Percentiles rank a stretch among this genome's conserved stretches.
Evolutionary conservation across 2,329 filamentous ascomycete genomes (phyloP).

Genomic region (Aspergillus texensis): DNA sequence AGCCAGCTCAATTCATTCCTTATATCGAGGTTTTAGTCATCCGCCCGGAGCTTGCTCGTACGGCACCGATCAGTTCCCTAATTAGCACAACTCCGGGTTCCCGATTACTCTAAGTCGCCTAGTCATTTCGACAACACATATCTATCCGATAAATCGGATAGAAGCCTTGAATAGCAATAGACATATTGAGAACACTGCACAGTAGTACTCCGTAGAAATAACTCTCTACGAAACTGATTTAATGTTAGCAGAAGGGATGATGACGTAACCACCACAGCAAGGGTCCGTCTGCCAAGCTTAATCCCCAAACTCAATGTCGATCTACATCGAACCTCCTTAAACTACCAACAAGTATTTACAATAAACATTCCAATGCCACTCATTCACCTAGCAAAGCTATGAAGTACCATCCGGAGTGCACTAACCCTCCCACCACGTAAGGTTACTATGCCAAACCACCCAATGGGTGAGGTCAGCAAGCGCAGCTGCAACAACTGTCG

Average conservation of each 20-base stretch:
- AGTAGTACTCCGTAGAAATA: too few relatives aligned
- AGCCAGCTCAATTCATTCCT: too few relatives aligned
- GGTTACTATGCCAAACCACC: background rate
- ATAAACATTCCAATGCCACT: background rate
- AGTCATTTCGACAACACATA: too few relatives aligned
- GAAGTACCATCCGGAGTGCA: background rate
- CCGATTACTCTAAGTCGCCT: too few relatives aligned
- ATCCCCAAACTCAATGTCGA: background rate
- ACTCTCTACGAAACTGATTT: too few relatives aligned
- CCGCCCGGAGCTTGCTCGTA: too few relatives aligned
- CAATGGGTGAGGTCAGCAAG: background rate
- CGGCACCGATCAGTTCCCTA: too few relatives aligned
- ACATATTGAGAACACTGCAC: too few relatives aligned
- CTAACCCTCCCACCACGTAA: background rate
- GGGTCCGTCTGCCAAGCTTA: background rate
- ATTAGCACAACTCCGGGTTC: too few relatives aligned
- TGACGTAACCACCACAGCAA: background rate
- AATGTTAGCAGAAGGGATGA: background rate
- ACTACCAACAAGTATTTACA: background rate
- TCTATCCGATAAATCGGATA: too few relatives aligned
- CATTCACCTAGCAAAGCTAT: background rate
- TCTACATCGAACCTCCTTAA: background rate
- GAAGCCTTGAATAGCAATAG: too few relatives aligned
- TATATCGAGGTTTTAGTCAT: too few relatives aligned
- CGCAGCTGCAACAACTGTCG: constrained; percentile 35